A percentile compares a stretch with the other conserved stretches of the same genome.
These are phyloP conservation scores for Saccharomycopsis javanensis DNA, from an alignment of 805 yeast species.

Conservation along the genomic window DNA sequence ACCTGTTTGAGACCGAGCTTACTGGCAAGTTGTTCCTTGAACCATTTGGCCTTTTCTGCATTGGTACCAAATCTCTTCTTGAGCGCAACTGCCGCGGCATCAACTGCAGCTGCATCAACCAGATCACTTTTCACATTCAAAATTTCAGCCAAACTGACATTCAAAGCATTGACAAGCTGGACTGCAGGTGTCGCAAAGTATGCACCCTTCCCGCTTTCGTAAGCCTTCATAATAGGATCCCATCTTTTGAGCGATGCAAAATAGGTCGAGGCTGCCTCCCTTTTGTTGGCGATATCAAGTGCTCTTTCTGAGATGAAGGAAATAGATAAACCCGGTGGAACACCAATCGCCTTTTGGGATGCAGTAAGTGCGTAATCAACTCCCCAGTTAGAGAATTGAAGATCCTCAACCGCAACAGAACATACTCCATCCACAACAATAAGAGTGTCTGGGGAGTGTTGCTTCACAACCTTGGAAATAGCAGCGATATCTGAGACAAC, in stretches of 20 bases:
- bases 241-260: constrained; percentile 73
- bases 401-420: constrained; percentile 80
- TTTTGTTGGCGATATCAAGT: constrained; percentile 43
- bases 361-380: constrained; percentile 84
- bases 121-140: constrained; percentile 24
- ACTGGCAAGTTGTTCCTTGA: constrained; percentile 43
- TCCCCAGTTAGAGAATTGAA: constrained; percentile 84
- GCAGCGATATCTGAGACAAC: constrained; percentile 65
- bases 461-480: constrained; percentile 51
- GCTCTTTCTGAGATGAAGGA: constrained; percentile 72
- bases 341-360: constrained; percentile 92
- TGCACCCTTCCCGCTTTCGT: constrained; percentile 67
- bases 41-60: constrained; percentile 46
- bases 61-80: constrained; percentile 58
- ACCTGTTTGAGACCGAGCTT: constrained; percentile 61
- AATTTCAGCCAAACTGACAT: constrained; percentile 66
- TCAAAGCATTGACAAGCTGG: constrained; percentile 73
- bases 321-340: constrained; percentile 84
- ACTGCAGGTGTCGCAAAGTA: constrained; percentile 98
- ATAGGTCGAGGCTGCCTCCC: constrained; percentile 35
- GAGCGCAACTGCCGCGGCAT: constrained; percentile 31
- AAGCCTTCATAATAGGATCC: constrained; percentile 81
- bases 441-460: constrained; percentile 67
- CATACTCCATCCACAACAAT: constrained; percentile 92
- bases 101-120: background rate